Conservation (phyloP, 768 basidiomycete genomes). For the Paxillus ammoniavirescens region DNA sequence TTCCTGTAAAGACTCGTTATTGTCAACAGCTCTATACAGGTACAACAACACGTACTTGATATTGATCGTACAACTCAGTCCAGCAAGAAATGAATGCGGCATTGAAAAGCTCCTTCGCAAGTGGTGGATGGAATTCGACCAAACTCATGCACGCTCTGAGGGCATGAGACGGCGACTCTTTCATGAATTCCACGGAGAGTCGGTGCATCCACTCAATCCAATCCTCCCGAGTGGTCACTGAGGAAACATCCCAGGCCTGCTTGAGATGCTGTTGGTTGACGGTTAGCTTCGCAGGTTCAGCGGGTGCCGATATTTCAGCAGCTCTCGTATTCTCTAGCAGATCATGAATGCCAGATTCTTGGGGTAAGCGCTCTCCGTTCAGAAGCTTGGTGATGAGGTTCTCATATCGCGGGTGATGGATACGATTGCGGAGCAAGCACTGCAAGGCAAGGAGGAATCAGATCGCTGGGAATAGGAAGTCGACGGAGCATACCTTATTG, state of each 20-base stretch:
- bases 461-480: background rate
- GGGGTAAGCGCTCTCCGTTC: conserved; percentile 88
- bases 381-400: conserved; percentile 83
- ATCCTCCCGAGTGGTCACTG: conserved; percentile 74
- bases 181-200: conserved; percentile 93
- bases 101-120: conserved; percentile 95
- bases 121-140: conserved; percentile 86
- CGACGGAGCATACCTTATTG: conserved; percentile 64
- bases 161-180: conserved; percentile 98
- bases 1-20: conserved; percentile 54
- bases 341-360: conserved; percentile 76
- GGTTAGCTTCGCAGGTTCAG: conserved; percentile 83
- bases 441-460: conserved; percentile 29
- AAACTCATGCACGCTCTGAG: conserved; percentile 93
- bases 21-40: background rate
- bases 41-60: conserved; percentile 60
- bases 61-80: conserved; percentile 93
- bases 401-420: conserved; percentile 84
- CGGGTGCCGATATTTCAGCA: conserved; percentile 76
- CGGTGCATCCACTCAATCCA: conserved; percentile 97
- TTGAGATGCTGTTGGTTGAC: conserved; percentile 98
- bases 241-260: conserved; percentile 90
- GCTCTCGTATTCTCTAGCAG: conserved; percentile 62
- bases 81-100: conserved; percentile 98
- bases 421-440: conserved; percentile 74